Conservation (phyloP, 805 yeast species). For the Nakazawaea pomicola region DNA sequence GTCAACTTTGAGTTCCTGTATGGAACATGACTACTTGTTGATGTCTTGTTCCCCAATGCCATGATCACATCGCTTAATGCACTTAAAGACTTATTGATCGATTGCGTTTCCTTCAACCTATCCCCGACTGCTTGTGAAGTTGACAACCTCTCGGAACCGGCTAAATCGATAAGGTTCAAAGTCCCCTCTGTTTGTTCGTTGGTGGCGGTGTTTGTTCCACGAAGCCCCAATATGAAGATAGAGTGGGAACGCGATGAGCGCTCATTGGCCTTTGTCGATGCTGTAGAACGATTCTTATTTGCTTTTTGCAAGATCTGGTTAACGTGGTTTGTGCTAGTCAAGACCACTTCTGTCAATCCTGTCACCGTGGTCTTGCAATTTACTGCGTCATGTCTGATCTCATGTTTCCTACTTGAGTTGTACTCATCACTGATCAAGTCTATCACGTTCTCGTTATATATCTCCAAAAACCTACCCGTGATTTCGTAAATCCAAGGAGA, state of each 20-base stretch:
- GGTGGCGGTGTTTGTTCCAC: conserved; percentile 47
- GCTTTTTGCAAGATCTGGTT: conserved; percentile 48
- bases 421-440: conserved; percentile 51
- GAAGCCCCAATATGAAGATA: conserved; percentile 60
- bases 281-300: conserved; percentile 61
- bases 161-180: conserved; percentile 81
- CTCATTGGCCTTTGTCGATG: conserved; percentile 75
- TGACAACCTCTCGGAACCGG: conserved; percentile 86
- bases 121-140: conserved; percentile 77
- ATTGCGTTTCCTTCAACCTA: conserved; percentile 78
- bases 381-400: conserved; percentile 64
- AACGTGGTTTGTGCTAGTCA: conserved; percentile 45
- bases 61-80: conserved; percentile 86
- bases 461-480: conserved; percentile 78
- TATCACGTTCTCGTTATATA: conserved; percentile 76
- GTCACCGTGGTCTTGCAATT: conserved; percentile 53
- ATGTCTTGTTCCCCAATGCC: conserved; percentile 44
- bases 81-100: conserved; percentile 84
- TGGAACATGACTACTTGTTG: conserved; percentile 48
- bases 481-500: conserved; percentile 50
- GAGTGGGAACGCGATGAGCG: conserved; percentile 91
- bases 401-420: conserved; percentile 38
- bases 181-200: conserved; percentile 50
- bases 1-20: conserved; percentile 74
- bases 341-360: conserved; percentile 45